Evolutionary conservation across 1,139 yeast species (phyloP).

Genomic region (Ashbya aceris): DNA sequence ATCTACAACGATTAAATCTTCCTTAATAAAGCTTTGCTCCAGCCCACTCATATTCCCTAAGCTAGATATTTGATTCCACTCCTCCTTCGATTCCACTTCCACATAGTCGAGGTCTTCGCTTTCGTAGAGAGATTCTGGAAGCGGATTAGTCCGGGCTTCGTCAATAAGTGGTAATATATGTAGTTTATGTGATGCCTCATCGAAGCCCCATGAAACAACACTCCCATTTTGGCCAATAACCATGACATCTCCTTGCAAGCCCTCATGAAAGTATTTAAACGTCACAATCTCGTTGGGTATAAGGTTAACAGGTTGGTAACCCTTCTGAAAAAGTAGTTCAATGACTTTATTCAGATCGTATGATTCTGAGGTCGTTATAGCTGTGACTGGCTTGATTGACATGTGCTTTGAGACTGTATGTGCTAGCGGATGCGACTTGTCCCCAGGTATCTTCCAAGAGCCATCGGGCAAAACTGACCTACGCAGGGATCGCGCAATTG

Average conservation of each 20-base stretch:
- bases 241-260: constrained; percentile 42
- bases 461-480: not conserved
- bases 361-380: constrained; percentile 61
- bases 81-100: constrained; percentile 34
- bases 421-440: not conserved
- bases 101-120: constrained; percentile 83
- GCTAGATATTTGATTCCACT: constrained; percentile 9
- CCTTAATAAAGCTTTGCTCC: constrained; percentile 36
- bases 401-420: not conserved
- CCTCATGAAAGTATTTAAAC: constrained; percentile 30
- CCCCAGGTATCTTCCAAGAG: not conserved
- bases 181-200: constrained; percentile 38
- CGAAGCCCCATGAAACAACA: constrained; percentile 72
- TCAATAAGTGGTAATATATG: constrained; percentile 40
- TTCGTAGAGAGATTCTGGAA: constrained; percentile 39
- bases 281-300: constrained; percentile 66
- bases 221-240: constrained; percentile 59
- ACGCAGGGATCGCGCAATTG: not conserved
- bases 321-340: constrained; percentile 29
- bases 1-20: constrained; percentile 60
- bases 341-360: constrained; percentile 46
- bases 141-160: constrained; percentile 41
- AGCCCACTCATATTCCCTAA: constrained; percentile 11
- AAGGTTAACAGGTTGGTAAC: constrained; percentile 26
- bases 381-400: constrained; percentile 39